Conservation (phyloP, 495 filamentous ascomycete genomes). For the Aspergillus sparsus region DNA sequence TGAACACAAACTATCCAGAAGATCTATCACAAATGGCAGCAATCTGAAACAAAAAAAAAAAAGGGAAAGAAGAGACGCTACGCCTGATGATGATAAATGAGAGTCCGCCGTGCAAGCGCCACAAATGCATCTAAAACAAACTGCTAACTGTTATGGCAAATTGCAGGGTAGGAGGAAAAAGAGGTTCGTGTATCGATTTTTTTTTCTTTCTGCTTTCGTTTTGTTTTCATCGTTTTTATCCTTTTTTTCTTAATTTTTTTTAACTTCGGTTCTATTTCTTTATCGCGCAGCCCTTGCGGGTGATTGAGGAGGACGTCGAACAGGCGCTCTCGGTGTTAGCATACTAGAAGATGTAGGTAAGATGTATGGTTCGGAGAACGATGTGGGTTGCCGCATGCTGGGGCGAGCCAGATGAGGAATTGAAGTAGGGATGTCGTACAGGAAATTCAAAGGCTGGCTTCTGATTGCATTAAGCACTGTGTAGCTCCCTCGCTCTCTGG, state of each 20-base stretch:
- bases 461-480: slow-evolving; percentile 43
- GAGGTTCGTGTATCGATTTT: background rate
- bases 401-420: slow-evolving; percentile 24
- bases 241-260: background rate
- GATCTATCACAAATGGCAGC: slow-evolving; percentile 11
- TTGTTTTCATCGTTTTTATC: background rate
- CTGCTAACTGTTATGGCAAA: slow-evolving; percentile 11
- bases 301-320: slow-evolving; percentile 27
- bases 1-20: slow-evolving; percentile 10
- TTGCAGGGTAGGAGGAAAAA: background rate
- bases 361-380: slow-evolving; percentile 28
- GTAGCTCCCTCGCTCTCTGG: slow-evolving; percentile 61
- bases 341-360: slow-evolving; percentile 20
- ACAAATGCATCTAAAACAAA: slow-evolving; percentile 23
- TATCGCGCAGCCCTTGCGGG: slow-evolving; percentile 30
- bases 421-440: slow-evolving; percentile 30
- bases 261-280: background rate
- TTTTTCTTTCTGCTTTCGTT: background rate
- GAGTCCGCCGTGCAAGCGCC: slow-evolving; percentile 19
- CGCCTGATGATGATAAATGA: slow-evolving; percentile 3
- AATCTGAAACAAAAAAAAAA: slow-evolving; percentile 12
- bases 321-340: slow-evolving; percentile 19
- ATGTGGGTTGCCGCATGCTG: slow-evolving; percentile 21
- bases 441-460: slow-evolving; percentile 38
- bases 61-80: background rate